Base-by-base conservation (phyloP, 495 filamentous ascomycete genomes). In the Cryomyces minteri region DNA sequence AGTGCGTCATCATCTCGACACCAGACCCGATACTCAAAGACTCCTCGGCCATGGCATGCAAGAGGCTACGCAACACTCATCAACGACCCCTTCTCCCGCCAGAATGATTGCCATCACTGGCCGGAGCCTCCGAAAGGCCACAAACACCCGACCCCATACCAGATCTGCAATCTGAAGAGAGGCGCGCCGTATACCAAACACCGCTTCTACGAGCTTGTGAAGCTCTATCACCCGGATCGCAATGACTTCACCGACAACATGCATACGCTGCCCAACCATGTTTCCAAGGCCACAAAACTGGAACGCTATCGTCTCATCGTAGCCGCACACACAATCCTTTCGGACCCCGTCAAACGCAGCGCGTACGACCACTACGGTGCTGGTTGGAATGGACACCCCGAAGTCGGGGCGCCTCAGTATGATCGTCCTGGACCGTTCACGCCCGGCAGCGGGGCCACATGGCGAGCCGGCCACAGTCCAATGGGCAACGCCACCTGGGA, bases 401-500 rank as follows among this genome's bases (percentile, higher is more conserved):
- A 66, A 18, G 58, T 62, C 25, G 36, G 28, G 18, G 46, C 37
- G 58, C 66, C 47, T 40, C 58, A 47, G 40, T 63, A 46, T 53
- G 67, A 58, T 43, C 64, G 58, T 34, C 34, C 44, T 61, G 62
- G 38, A 45, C 43, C 32, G 5, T 8, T 30, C 33, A 3, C 37
- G 31, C 18, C 18, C 18, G 18, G 18, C 18, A 10, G 44, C 14
- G 30, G 46, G 9, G 29, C 38, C 30, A 12, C 31, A 2, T 53
- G 56, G 40, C 62, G 58, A 38, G 41, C 53, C n/a, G 52, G 55
- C 10, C 51, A 58, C 31, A 55, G 63, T 43, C 68, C 73, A 14
- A 77, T 88, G 25, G 77, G 74, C 55, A 95, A 95, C 56, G 92
- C 85, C 9, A 98, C 88, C 0, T 98, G 90, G 90, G 90, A 98